A percentile compares a stretch with the other conserved stretches of the same genome.
These are phyloP conservation scores for Aspergillus alliaceus DNA, from an alignment of 2,329 filamentous ascomycete species.

Conservation along the genomic window DNA sequence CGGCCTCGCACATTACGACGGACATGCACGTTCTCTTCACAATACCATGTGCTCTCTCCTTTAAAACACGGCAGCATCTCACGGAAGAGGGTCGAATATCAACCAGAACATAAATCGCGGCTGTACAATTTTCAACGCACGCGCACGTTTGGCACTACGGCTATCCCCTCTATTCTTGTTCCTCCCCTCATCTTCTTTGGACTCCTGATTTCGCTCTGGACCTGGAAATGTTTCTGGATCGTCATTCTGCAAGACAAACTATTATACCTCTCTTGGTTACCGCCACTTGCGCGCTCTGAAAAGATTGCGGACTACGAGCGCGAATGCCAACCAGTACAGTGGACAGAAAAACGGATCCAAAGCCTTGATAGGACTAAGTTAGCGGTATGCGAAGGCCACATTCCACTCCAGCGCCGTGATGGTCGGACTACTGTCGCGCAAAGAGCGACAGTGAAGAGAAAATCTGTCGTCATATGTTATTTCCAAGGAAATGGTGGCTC, in stretches of 20 bases:
- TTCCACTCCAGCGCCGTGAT: conserved; percentile 48
- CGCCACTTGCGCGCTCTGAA: conserved; percentile 68
- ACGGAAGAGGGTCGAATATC: not conserved
- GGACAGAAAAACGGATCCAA: conserved; percentile 58
- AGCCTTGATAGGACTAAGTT: conserved; percentile 45
- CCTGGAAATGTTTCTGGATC: conserved; percentile 69
- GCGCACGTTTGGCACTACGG: conserved; percentile 18
- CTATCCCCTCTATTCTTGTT: conserved; percentile 52
- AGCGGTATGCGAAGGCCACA: conserved; percentile 64
- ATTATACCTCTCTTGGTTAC: conserved; percentile 76
- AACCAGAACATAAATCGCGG: not conserved
- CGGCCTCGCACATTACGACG: not conserved
- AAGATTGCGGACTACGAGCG: conserved; percentile 63
- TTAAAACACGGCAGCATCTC: too few species aligned
- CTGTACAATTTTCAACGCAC: not conserved
- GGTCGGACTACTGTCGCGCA: conserved; percentile 26
- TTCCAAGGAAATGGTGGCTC: conserved; percentile 37
- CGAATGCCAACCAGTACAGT: conserved; percentile 62
- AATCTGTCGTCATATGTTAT: conserved; percentile 30
- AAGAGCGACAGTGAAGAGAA: not conserved
- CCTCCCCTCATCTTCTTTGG: conserved; percentile 68
- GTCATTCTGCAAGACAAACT: conserved; percentile 78
- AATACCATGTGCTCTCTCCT: not conserved
- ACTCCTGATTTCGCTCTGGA: conserved; percentile 64
- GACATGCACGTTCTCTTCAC: not conserved